Base-by-base conservation (phyloP, 2,329 filamentous ascomycete species). In the Exophiala spinifera region DNA sequence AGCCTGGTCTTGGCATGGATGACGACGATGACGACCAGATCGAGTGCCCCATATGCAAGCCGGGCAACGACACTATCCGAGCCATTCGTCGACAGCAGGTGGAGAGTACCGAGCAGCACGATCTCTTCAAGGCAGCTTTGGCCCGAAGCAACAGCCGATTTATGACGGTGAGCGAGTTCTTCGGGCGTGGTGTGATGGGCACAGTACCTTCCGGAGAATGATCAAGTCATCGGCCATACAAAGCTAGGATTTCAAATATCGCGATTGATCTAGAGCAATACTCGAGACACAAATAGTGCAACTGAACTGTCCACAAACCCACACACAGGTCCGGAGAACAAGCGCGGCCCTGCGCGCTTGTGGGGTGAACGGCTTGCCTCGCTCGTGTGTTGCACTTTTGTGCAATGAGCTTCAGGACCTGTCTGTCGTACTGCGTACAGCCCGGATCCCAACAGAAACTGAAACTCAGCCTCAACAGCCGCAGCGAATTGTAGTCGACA, bases 91-190 rank as follows among this genome's bases (percentile, higher is more conserved):
- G 84, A 65, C 87, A 89, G 15, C 94, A 99, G 74, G 83, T 89
- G 50, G 92, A 96, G 72, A 88, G 88, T 46, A 88, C 89, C 0
- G 87, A 86, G 61, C 82, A 90, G 66, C 91, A 97, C 73, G 92
- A 96, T 63, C 73, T 97, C 64, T 99, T 99, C 75, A 81, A 84
- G 70, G 83, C 87, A 56, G 90, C 91, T 63, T 72, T 99, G 61
- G 84, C 84, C 65, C 77, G 85, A 60, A 89, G 88, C 51, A 84
- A 85, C 36, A 57, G 59, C 46, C 81, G 88, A 49, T 96, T 97
- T 70, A 88, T 83, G n/a, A 92, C 90, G 1, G 82, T 97, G 52
- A 89, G 90, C 56, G 90, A 96, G 67, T 99, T 94, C 83, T 97
- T 96, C 77, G 92, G 91, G 1, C 78, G 91, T 53, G 92, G 94